Percentiles rank a stretch among this genome's conserved stretches.
Evolutionary conservation across 495 filamentous ascomycete species (phyloP).

Genomic region (Platismatia glauca): DNA sequence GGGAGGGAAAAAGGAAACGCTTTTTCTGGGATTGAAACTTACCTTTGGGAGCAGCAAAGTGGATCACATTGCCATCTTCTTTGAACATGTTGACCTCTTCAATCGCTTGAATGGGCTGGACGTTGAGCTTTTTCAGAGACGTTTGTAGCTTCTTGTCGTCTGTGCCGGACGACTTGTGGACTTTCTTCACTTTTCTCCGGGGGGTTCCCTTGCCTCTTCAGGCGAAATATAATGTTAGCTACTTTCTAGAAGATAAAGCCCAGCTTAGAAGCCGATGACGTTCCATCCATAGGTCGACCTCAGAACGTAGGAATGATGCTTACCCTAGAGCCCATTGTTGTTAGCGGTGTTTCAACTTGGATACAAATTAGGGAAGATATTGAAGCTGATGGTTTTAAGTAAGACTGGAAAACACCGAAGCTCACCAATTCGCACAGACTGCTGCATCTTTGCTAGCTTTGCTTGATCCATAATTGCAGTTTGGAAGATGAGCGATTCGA

Average conservation of each 20-base stretch:
- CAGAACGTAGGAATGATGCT: conserved; percentile 19
- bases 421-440: conserved; percentile 49
- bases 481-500: not conserved
- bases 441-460: conserved; percentile 50
- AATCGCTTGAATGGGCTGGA: conserved; percentile 95
- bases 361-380: not conserved
- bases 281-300: not conserved
- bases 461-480: conserved; percentile 42
- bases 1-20: conserved; percentile 6
- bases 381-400: not conserved
- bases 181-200: conserved; percentile 95
- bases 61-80: conserved; percentile 98
- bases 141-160: conserved; percentile 99
- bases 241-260: not conserved
- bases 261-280: too few relatives aligned
- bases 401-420: not conserved
- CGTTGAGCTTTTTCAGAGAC: conserved; percentile 88
- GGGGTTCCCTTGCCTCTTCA: conserved; percentile 94
- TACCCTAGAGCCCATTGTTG: conserved; percentile 27
- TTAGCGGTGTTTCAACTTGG: conserved; percentile 11
- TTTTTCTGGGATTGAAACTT: conserved; percentile 26
- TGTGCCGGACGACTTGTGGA: conserved; percentile 76
- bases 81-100: conserved; percentile 99
- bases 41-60: conserved; percentile 97
- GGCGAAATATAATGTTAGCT: not conserved